These are phyloP conservation scores for Sugiyamaella americana DNA, from an alignment of 805 yeast genomes.

Conservation along the genomic window DNA sequence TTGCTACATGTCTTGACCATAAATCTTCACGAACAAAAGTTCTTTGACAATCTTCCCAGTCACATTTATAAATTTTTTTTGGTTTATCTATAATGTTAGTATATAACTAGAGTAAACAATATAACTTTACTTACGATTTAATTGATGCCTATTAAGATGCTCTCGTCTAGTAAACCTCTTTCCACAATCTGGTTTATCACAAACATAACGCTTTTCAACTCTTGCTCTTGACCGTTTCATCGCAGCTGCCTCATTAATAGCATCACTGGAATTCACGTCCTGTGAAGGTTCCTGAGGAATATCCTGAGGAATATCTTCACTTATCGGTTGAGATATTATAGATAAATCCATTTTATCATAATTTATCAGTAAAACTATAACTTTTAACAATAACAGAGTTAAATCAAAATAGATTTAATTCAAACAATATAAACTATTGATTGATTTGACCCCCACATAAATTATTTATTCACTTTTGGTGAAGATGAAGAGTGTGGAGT, in stretches of 20 bases:
- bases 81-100: constrained; percentile 10
- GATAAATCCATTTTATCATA: background rate
- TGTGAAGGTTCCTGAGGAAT: background rate
- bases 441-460: too few relatives aligned
- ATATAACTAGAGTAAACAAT: too few relatives aligned
- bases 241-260: background rate
- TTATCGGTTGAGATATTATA: background rate
- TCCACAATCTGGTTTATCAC: constrained; percentile 24
- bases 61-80: constrained; percentile 13
- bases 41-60: constrained; percentile 25
- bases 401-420: too few relatives aligned
- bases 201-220: constrained; percentile 25
- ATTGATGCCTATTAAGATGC: constrained; percentile 20
- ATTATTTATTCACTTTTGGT: too few relatives aligned
- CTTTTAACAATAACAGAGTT: too few relatives aligned
- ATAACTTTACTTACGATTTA: constrained; percentile 10
- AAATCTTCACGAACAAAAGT: constrained; percentile 32
- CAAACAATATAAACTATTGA: too few relatives aligned
- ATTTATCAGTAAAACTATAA: too few relatives aligned
- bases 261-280: background rate
- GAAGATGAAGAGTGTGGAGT: too few relatives aligned
- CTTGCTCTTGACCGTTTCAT: constrained; percentile 12
- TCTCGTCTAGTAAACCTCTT: constrained; percentile 23
- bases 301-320: background rate
- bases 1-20: constrained; percentile 25